Evolutionary conservation across 306 rosid genomes (phyloP), one percentile per base, ranked within the genome.

Genomic region (Abrus precatorius): DNA sequence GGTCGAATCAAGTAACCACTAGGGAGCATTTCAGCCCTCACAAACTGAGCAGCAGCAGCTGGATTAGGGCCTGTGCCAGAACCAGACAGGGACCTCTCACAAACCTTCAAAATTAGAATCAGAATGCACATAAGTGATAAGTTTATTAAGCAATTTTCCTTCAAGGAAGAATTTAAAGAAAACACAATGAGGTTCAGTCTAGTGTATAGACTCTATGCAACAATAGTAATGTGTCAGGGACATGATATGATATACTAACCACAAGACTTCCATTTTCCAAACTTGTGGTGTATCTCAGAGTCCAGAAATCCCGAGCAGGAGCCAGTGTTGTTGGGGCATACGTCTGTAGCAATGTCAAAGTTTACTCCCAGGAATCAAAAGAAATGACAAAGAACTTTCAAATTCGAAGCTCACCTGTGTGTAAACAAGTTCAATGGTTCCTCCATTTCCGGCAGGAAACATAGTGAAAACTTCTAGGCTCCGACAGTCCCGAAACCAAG

Each of bases 401-500:
- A 34, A 54, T 43, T 5, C 33, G 72, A 43, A 1, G 40, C 76
- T 82, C 74, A 96, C 99, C 95, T 96, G 99, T 14, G 97, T 92
- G 87, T 96, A 93, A 41, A 93, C 84, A 80, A 96, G 98, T 70
- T 96, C 99, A 86, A 93, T 89, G 74, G 93, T 92, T 72, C 98
- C 98, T 11, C 98, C 98, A 85, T 87, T 93, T 67, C 97, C 99
- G 13, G 98, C 92, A 63, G 99, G 92, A 69, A 96, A 90, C 94
- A 89, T 85, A 29, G 99, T 96, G 77, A 93, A 96, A 81, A 96
- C 97, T 75, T 93, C 97, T 28, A 92, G 97, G 89, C 88, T 95
- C 90, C 97, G 99, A 89, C 99, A 93, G 69, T 95, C 97, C 81
- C 98, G 94, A 86, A 91, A 93, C 99, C 99, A 96, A 69, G 97